phyloP scores from a whole-genome alignment of 495 filamentous ascomycete genomes.

The Glarea lozoyensis region DNA sequence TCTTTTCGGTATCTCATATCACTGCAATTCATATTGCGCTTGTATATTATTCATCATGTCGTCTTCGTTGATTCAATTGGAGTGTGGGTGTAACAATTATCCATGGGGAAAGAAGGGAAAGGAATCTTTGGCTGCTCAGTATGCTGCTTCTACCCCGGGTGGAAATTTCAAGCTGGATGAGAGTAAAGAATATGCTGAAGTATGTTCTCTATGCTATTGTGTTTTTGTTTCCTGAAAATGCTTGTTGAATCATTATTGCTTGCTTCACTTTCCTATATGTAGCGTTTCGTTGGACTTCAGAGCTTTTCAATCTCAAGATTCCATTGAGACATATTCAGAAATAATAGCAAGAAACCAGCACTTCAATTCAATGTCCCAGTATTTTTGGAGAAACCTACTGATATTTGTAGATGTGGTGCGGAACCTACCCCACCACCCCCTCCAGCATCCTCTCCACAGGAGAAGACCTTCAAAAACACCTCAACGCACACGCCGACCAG shows the following conservation, averaged over 20 bases:
- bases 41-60: not conserved
- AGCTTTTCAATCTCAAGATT: too few species aligned
- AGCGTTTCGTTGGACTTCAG: too few species aligned
- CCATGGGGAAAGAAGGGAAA: conserved; percentile 64
- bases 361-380: too few species aligned
- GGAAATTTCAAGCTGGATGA: conserved; percentile 62
- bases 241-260: too few species aligned
- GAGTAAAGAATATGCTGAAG: conserved; percentile 50
- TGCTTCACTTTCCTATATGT: too few species aligned
- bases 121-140: conserved; percentile 59
- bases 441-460: conserved; percentile 52
- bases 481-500: conserved; percentile 52
- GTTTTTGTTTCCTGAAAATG: too few species aligned
- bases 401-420: conserved; percentile 60
- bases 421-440: conserved; percentile 66
- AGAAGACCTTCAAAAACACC: conserved; percentile 54
- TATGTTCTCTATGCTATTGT: not conserved
- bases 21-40: not conserved
- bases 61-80: conserved; percentile 37
- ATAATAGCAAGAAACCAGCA: too few species aligned
- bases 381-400: not conserved
- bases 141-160: conserved; percentile 57
- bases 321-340: too few species aligned
- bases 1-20: not conserved
- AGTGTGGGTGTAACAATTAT: conserved; percentile 45